Evolutionary conservation across 2,329 filamentous ascomycete species (phyloP).

Genomic region (Sporothrix dimorphospora): DNA sequence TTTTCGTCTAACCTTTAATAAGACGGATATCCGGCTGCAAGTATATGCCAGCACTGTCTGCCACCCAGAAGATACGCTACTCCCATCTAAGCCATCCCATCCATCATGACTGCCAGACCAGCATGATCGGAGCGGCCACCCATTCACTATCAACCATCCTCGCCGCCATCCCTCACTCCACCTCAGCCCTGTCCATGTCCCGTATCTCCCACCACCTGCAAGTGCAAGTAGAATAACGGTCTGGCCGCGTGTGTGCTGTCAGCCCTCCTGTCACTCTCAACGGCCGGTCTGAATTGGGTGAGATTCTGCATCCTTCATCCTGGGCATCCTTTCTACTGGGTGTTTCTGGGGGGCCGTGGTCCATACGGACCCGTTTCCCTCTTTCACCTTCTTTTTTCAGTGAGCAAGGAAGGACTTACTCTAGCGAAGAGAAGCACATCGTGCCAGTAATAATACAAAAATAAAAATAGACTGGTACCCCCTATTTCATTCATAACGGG

Average conservation of each 20-base stretch:
- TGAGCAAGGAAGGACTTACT: not conserved
- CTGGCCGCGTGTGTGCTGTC: not conserved
- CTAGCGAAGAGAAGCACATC: not conserved
- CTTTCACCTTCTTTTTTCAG: not conserved
- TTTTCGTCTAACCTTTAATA: not conserved
- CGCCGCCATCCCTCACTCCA: too few species aligned
- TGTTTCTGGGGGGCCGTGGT: not conserved
- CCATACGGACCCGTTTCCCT: not conserved
- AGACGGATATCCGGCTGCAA: not conserved
- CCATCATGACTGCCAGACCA: not conserved
- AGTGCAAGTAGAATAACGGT: not conserved
- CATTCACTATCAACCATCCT: not conserved
- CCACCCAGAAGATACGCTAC: not conserved
- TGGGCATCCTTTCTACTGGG: not conserved
- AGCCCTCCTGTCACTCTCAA: not conserved
- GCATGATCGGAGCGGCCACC: not conserved
- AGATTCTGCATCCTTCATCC: not conserved
- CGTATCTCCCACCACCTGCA: not conserved
- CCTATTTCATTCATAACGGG: too few species aligned
- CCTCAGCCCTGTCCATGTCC: not conserved
- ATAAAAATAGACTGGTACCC: not conserved
- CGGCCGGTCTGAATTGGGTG: not conserved
- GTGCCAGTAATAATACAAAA: not conserved
- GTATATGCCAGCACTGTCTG: not conserved
- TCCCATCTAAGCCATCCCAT: not conserved